A percentile compares a stretch with the other conserved stretches of the same genome.
Conservation (phyloP, 345 rosid genomes). For the Populus tremula region DNA sequence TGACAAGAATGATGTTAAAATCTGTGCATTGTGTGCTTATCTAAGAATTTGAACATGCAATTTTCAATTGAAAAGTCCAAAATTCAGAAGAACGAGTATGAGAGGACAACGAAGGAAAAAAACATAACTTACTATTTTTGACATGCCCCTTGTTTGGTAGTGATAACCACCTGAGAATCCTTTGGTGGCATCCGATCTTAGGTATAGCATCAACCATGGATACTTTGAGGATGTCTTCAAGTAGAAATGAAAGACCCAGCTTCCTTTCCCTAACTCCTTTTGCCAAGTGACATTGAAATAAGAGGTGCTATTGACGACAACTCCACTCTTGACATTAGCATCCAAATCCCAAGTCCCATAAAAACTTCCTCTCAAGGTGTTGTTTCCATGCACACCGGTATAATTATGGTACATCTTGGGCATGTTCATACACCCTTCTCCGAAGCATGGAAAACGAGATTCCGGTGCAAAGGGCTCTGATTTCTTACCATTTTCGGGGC, state of each 20-base stretch:
- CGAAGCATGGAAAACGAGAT: conserved; percentile 60
- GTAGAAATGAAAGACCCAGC: conserved; percentile 69
- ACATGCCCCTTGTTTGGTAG: conserved; percentile 80
- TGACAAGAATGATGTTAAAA: too few relatives aligned
- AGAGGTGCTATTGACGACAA: conserved; percentile 26
- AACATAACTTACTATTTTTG: conserved; percentile 31
- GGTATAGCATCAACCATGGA: conserved; percentile 91
- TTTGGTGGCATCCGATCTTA: conserved; percentile 77
- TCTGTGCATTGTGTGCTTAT: too few relatives aligned
- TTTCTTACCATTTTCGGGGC: conserved; percentile 60
- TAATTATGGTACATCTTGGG: conserved; percentile 50
- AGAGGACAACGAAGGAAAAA: not conserved
- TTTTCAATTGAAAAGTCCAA: too few relatives aligned
- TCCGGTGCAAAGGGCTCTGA: conserved; percentile 42
- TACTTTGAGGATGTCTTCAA: conserved; percentile 67
- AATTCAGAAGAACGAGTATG: too few relatives aligned
- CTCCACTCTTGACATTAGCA: conserved; percentile 14
- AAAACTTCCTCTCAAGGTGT: conserved; percentile 63
- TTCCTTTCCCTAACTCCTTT: conserved; percentile 60
- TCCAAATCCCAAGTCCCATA: conserved; percentile 66
- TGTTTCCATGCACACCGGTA: conserved; percentile 35
- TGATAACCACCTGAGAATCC: conserved; percentile 79
- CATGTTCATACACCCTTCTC: conserved; percentile 78
- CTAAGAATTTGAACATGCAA: too few relatives aligned
- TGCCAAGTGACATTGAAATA: conserved; percentile 70